Evolutionary conservation across 371 early-diverging fungal species (phyloP), one percentile per base, ranked within the genome.

Genomic region (Mortierella sp.): DNA sequence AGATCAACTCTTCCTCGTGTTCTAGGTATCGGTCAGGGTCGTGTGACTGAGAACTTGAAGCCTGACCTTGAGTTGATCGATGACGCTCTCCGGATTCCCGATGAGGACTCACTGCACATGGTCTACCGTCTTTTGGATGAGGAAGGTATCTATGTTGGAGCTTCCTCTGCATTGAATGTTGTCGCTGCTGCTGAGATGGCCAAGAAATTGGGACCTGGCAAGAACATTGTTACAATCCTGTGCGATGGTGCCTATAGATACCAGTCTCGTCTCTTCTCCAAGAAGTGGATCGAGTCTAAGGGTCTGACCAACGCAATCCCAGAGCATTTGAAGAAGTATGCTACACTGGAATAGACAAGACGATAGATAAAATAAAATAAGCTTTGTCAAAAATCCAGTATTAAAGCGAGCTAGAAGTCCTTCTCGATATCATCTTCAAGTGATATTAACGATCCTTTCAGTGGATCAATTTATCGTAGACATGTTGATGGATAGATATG

Each of bases 141-240:
- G 77, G 98, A 97, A 73, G 97, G 97, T 66, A 91, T 97, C 47
- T 96, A 96, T 68, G 86, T 97, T 22, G 97, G 97, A 31, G 97
- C 97, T 0, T 93, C 93, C 19, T 94, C 96, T 47, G 97, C 98
- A 0, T 79, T 97, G 64, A 97, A 97, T 68, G 96, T 95, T 4
- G 95, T 88, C 17, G 95, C 97, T n/a, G 97, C 97, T n/a, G 91
- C 89, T 58, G 87, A 96, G 83, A 92, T 97, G 89, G 97, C 98
- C 56, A 91, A 94, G 85, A 83, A 89, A 61, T 83, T 97, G 45
- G 96, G 96, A 13, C 92, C 92, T 3, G 95, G 95, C 73, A 88
- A 91, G 70, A 92, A 86, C 55, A 85, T 97, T 70, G 96, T 93
- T 13, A 97, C 98, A 1, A 88, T 97, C 32, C 72, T 97, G 68